Base-by-base conservation (phyloP, 2,329 filamentous ascomycete species). In the Colletotrichum tropicicola region DNA sequence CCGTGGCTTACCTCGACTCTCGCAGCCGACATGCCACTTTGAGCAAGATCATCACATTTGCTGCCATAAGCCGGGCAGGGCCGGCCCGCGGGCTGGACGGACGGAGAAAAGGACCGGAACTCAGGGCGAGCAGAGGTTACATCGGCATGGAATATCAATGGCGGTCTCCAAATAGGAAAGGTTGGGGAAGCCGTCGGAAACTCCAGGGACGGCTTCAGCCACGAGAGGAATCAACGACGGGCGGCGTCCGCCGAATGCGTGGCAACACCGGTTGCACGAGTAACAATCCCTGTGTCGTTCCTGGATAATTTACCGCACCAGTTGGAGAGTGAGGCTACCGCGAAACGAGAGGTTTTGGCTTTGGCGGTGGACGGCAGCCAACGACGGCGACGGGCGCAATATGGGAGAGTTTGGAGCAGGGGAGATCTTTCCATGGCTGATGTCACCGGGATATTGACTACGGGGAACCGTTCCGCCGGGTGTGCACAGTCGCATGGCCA, bases 21-120 rank as follows among this genome's bases (percentile, higher is more conserved):
- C 13, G 28, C 39, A 52, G 10, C 57, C 28, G 44, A 56, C 23
- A 56, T 56, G 35, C 44, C 57, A 28, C 19, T 61, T 49, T 44
- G 32, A 56, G 44, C 9, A 61, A 51, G 37, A 51, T 60, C 32
- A 30, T 62, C 37, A 23, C 37, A 43, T 49, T 43, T 48, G 23
- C 44, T 47, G 48, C 15, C 25, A 41, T 62, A 65, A 65, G 62
- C 62, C 57, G 62, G 57, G 57, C 57, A 49, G 62, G 62, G n/a
- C 62, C 57, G 62, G 51, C 35, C 62, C 57, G 62, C 37, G 37
- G 35, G 12, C 28, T 61, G 35, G 28, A 56, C 49, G 27, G 35
- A 32, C 23, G 43, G 62, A 35, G 12, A 44, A 54, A 59, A 43
- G 25, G 25, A 19, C n/a, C 39, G 17, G n/a, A 9, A 47, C 25